phyloP scores from a whole-genome alignment of 768 basidiomycete species.

The Agaricus subrufescens region DNA sequence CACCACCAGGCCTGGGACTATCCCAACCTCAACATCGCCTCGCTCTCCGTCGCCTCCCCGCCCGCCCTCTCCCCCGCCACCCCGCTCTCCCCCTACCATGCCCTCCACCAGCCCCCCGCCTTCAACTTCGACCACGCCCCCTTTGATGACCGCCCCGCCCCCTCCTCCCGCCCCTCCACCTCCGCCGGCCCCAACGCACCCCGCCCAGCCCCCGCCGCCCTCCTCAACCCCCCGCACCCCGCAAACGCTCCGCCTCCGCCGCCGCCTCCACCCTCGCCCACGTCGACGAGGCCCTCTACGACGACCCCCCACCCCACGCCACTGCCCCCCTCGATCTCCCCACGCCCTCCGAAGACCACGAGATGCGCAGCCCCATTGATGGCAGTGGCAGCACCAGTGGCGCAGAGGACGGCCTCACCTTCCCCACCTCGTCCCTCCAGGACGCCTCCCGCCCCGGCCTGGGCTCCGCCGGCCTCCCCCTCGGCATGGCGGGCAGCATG shows the following conservation, averaged over 20 bases:
- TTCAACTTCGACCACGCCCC: slow-evolving; percentile 48
- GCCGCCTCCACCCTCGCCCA: slow-evolving; percentile 34
- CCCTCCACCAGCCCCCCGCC: slow-evolving; percentile 35
- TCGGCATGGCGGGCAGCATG: slow-evolving; percentile 37
- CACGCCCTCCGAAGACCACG: slow-evolving; percentile 53
- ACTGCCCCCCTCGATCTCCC: slow-evolving; percentile 18
- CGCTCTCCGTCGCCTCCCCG: slow-evolving; percentile 62
- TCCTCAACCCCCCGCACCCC: slow-evolving; percentile 48
- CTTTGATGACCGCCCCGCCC: slow-evolving; percentile 18
- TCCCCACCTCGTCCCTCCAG: slow-evolving; percentile 5
- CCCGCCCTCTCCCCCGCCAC: slow-evolving; percentile 54
- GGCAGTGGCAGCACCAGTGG: slow-evolving; percentile 44
- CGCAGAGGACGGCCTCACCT: slow-evolving; percentile 31
- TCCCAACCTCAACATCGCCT: slow-evolving; percentile 65
- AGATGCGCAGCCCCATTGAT: slow-evolving; percentile 46
- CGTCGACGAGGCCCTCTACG: slow-evolving; percentile 37
- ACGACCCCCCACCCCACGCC: slow-evolving; percentile 19
- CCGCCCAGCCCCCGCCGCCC: slow-evolving; percentile 34
- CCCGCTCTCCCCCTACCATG: slow-evolving; percentile 36
- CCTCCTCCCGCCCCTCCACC: slow-evolving; percentile 17
- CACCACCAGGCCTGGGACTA: slow-evolving; percentile 25
- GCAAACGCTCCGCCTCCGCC: slow-evolving; percentile 65
- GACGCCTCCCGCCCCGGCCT: slow-evolving; percentile 12
- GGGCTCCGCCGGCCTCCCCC: neutral
- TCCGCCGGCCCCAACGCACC: slow-evolving; percentile 18